Base-by-base conservation (phyloP, 2,329 filamentous ascomycete genomes). In the Emmonsiellopsis sp. region DNA sequence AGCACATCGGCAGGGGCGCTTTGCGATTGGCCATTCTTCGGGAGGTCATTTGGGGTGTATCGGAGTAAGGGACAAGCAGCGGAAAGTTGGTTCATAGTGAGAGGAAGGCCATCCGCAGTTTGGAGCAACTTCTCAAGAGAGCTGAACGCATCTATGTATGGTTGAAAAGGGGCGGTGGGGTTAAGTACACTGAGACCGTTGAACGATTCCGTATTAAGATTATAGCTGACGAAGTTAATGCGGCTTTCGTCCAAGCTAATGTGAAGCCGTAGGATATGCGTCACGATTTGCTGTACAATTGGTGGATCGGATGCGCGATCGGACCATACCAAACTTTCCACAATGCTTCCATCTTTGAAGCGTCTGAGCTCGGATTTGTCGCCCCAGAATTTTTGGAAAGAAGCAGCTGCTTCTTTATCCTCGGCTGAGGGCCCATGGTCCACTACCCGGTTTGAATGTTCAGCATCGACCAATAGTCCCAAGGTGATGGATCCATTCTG, bases 311-410 rank as follows among this genome's bases (percentile, higher is more conserved):
- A 74, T 1, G 79, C 75, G 52, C 80, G 78, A 59, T 84, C 80
- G 2, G 77, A 77, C 93, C 93, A 98, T 16, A 95, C 85, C 32
- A 97, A 76, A 63, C 88, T 95, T 69, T 98, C 94, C 7, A 90
- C 78, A 59, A 98, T 96, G 62, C 86, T 92, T 20, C 93, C 93
- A 64, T 97, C 90, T 63, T 91, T 94, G 76, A 98, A 98, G 16
- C 93, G 87, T 59, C 93, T 83, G 45, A 98, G 77, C 68, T 98
- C 93, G 1, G 93, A 82, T 67, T 93, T 95, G 8, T 92, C 86
- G 6, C 92, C 93, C 93, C 94, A 98, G 67, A 98, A 97, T 35
- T 85, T 82, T 37, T 89, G 87, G 68, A 96, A 98, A 34, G 79
- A 79, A 8, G 84, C 83, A 26, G 90, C 86, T 58, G 89, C 88